Percentiles rank a stretch among this genome's conserved stretches.
Evolutionary conservation across 1,284 basidiomycete genomes (phyloP).

Genomic region (Rhodotorula sp.): DNA sequence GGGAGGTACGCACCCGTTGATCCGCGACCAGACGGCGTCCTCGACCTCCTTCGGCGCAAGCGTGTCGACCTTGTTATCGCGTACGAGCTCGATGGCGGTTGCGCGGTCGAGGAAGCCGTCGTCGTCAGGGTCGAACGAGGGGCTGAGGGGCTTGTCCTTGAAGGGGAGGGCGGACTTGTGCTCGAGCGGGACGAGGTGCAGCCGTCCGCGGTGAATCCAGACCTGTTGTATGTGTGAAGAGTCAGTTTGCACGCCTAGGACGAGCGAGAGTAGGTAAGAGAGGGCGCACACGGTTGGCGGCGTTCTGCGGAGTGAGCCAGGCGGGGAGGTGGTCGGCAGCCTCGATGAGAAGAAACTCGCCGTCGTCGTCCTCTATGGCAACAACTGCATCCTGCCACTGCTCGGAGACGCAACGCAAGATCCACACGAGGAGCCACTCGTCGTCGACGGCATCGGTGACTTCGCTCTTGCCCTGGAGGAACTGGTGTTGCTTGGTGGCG

Average conservation of each 20-base stretch:
- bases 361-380: constrained; percentile 75
- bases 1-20: constrained; percentile 59
- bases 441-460: constrained; percentile 93
- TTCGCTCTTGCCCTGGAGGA: constrained; percentile 72
- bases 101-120: constrained; percentile 60
- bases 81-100: constrained; percentile 69
- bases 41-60: constrained; percentile 64
- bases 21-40: constrained; percentile 64
- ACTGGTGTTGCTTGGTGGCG: constrained; percentile 6
- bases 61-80: constrained; percentile 61
- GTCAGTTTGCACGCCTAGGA: constrained; percentile 35
- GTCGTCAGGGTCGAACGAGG: constrained; percentile 47
- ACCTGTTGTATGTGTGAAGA: constrained; percentile 59
- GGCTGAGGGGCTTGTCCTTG: constrained; percentile 56
- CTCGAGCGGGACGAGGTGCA: constrained; percentile 82
- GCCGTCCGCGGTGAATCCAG: constrained; percentile 79
- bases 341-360: constrained; percentile 95
- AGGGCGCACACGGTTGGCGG: constrained; percentile 80
- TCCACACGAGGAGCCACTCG: constrained; percentile 92
- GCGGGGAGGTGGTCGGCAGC: constrained; percentile 84
- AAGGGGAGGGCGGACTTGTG: constrained; percentile 63
- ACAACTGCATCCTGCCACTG: constrained; percentile 67
- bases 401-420: constrained; percentile 71
- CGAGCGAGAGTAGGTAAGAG: no score
- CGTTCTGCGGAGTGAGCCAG: constrained; percentile 89